phyloP scores from a whole-genome alignment of 2,329 filamentous ascomycete genomes.

The Colletotrichum sp. region DNA sequence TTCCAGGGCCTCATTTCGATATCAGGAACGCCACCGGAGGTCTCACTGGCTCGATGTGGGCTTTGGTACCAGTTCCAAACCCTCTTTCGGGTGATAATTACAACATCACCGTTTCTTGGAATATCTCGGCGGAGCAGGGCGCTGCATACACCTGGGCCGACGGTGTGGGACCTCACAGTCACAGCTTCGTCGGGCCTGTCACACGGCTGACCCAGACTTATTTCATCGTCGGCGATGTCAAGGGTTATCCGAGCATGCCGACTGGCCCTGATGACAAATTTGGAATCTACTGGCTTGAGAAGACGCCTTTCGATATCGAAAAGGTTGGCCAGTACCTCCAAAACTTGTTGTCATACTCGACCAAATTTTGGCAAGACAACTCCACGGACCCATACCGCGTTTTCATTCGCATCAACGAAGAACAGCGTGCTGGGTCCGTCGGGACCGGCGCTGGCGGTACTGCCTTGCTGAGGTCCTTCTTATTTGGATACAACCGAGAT shows the following conservation, averaged over 20 bases:
- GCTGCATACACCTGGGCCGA: background rate
- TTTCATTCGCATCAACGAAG: background rate
- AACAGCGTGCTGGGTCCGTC: background rate
- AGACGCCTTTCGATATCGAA: background rate
- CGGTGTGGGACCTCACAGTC: background rate
- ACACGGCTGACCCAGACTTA: background rate
- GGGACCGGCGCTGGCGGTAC: background rate
- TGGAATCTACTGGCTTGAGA: conserved; percentile 1
- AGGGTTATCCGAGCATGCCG: background rate
- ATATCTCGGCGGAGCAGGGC: background rate
- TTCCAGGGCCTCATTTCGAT: background rate
- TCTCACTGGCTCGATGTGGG: conserved; percentile 1
- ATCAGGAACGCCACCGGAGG: background rate
- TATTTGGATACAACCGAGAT: background rate
- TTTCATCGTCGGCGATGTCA: background rate
- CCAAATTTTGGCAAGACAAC: background rate
- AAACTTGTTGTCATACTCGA: background rate
- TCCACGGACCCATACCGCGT: background rate
- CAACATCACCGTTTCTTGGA: background rate
- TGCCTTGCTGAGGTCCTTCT: background rate
- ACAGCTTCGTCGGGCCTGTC: background rate
- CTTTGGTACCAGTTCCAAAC: background rate
- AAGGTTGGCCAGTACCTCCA: background rate
- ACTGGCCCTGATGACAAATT: background rate
- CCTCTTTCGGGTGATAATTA: background rate